These are phyloP conservation scores for Athelia psychrophila DNA, from an alignment of 1,284 basidiomycete genomes.

Conservation along the genomic window DNA sequence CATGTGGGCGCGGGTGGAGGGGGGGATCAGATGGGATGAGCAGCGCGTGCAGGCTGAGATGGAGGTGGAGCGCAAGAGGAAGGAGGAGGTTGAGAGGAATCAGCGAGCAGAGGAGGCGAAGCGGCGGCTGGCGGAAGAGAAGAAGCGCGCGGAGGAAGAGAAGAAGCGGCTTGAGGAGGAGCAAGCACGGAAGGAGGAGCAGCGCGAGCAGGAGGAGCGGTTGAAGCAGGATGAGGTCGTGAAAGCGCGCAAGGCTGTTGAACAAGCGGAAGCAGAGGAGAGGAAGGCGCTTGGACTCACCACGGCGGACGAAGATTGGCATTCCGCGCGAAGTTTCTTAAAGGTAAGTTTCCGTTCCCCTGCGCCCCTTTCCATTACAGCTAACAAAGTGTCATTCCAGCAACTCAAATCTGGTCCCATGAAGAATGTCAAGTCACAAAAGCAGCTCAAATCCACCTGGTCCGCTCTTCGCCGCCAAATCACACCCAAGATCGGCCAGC, in stretches of 20 bases:
- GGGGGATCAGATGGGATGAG: slow-evolving; percentile 61
- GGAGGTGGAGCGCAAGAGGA: slow-evolving; percentile 46
- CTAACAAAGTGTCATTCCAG: slow-evolving; percentile 28
- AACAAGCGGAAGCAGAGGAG: slow-evolving; percentile 23
- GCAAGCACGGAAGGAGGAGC: slow-evolving; percentile 32
- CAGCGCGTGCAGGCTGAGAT: slow-evolving; percentile 50
- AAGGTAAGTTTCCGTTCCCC: slow-evolving; percentile 41
- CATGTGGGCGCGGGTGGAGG: slow-evolving; percentile 61
- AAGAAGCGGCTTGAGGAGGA: slow-evolving; percentile 26
- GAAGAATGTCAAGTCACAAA: slow-evolving; percentile 66
- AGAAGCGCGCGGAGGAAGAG: slow-evolving; percentile 27
- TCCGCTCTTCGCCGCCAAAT: slow-evolving; percentile 78
- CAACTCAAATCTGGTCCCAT: slow-evolving; percentile 77
- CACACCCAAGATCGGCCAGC: slow-evolving; percentile 88
- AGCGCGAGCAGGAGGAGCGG: slow-evolving; percentile 31
- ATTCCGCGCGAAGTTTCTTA: slow-evolving; percentile 56
- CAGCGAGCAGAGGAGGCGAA: slow-evolving; percentile 29
- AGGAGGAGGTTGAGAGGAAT: slow-evolving; percentile 44
- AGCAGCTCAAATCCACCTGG: slow-evolving; percentile 54
- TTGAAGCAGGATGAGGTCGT: slow-evolving; percentile 9
- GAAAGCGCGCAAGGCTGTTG: slow-evolving; percentile 27
- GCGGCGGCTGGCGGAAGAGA: slow-evolving; percentile 21
- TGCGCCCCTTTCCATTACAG: slow-evolving; percentile 5
- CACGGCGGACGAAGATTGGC: slow-evolving; percentile 67
- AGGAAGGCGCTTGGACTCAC: slow-evolving; percentile 44